phyloP scores from a whole-genome alignment of 2,329 filamentous ascomycete genomes.

The Alternaria alternata region DNA sequence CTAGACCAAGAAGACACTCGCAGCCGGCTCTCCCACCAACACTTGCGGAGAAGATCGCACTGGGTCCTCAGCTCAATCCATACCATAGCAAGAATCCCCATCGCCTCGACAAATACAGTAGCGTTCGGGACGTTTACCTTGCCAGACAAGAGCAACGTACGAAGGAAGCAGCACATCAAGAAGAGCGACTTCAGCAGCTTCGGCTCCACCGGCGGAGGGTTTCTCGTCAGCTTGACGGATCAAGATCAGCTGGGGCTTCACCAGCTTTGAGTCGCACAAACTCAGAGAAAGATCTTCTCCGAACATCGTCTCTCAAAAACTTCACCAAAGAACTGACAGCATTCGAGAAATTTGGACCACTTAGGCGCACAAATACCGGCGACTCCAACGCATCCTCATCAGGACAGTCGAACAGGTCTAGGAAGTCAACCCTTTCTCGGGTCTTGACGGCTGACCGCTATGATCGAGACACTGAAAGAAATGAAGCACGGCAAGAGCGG shows the following conservation, averaged over 20 bases:
- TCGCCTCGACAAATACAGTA: constrained; percentile 3
- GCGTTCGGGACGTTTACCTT: constrained; percentile 4
- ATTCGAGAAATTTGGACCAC: constrained; percentile 15
- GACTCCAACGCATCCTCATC: constrained; percentile 16
- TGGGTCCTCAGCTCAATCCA: constrained; percentile 15
- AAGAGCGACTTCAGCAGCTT: constrained; percentile 16
- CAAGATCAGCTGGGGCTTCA: constrained; percentile 24
- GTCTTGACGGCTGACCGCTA: constrained; percentile 23
- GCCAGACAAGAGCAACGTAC: constrained; percentile 9
- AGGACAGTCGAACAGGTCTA: constrained; percentile 13
- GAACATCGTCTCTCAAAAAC: constrained; percentile 6
- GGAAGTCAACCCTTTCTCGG: constrained; percentile 12
- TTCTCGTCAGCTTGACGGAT: constrained; percentile 34
- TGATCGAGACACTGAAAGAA: constrained; percentile 47
- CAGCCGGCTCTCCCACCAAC: constrained; percentile 10
- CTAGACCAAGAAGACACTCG: constrained; percentile 7
- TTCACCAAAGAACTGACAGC: constrained; percentile 2
- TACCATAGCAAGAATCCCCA: constrained; percentile 12
- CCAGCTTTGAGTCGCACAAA: constrained; percentile 20
- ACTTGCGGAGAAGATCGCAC: constrained; percentile 13
- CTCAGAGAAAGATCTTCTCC: constrained; percentile 16
- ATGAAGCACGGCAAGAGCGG: constrained; percentile 44
- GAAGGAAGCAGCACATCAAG: constrained; percentile 13
- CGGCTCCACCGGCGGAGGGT: constrained; percentile 9
- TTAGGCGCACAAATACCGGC: constrained; percentile 14